Evolutionary conservation across 768 basidiomycete species (phyloP).

Genomic region (Leccinum imitatum): DNA sequence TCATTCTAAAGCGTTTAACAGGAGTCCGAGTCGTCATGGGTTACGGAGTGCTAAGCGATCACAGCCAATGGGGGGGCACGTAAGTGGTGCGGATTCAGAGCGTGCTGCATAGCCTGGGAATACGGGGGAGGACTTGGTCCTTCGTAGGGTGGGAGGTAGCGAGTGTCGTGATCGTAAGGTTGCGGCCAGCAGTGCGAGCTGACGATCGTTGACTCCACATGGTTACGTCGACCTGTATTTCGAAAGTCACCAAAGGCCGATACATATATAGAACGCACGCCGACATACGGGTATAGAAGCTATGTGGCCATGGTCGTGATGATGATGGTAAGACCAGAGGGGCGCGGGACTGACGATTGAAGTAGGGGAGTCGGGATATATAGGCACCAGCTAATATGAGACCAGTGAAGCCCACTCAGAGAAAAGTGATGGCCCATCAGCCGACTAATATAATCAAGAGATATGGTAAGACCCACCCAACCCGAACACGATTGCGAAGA

Average conservation of each 20-base stretch:
- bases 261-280: background rate
- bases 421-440: background rate
- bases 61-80: constrained; percentile 2
- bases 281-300: background rate
- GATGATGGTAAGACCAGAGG: background rate
- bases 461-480: constrained; percentile 8
- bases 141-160: constrained; percentile 11
- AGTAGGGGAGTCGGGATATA: constrained; percentile 3
- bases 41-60: background rate
- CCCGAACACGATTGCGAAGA: constrained; percentile 13
- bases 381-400: constrained; percentile 8
- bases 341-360: background rate
- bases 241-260: background rate
- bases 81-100: background rate
- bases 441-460: background rate
- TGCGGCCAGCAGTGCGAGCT: background rate
- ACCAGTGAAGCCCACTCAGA: constrained; percentile 12
- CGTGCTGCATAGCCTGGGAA: background rate
- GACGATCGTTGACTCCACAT: constrained; percentile 5
- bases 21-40: background rate
- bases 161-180: background rate
- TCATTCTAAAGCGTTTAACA: background rate
- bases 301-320: background rate
- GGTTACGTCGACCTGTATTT: background rate
- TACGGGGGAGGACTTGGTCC: constrained; percentile 17